Evolutionary conservation across 1,284 basidiomycete genomes (phyloP).

Genomic region (Pterulicium gracile): DNA sequence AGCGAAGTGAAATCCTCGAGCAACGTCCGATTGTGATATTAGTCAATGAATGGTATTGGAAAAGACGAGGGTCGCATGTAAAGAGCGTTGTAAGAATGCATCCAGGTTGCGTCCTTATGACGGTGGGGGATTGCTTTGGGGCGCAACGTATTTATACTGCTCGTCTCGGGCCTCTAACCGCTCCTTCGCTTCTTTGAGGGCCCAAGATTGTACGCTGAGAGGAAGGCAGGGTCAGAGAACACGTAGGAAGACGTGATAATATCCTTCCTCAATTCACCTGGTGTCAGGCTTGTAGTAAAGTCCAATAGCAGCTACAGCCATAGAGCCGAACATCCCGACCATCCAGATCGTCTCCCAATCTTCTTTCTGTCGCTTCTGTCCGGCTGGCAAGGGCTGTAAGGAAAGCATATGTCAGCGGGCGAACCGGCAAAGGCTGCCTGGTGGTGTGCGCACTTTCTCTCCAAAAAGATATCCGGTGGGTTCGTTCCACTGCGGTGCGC

Average conservation of each 20-base stretch:
- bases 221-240: constrained; percentile 5
- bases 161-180: constrained; percentile 86
- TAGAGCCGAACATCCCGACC: constrained; percentile 83
- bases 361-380: constrained; percentile 78
- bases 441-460: constrained; percentile 66
- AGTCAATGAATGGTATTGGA: too few species aligned
- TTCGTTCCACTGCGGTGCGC: constrained; percentile 75
- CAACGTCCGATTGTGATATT: too few species aligned
- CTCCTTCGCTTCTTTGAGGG: constrained; percentile 76
- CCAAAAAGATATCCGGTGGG: constrained; percentile 82
- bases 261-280: constrained; percentile 50
- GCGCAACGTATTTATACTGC: constrained; percentile 65
- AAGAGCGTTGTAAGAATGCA: too few species aligned
- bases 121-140: constrained; percentile 11
- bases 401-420: constrained; percentile 4
- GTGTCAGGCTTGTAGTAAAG: constrained; percentile 95
- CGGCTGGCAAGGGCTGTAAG: constrained; percentile 57
- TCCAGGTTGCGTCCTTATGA: constrained; percentile 12
- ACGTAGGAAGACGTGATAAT: too few species aligned
- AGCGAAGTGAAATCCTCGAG: too few species aligned
- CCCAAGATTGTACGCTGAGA: constrained; percentile 85
- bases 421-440: constrained; percentile 6
- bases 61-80: too few species aligned
- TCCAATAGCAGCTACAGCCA: constrained; percentile 68
- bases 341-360: constrained; percentile 88